Evolutionary conservation across 306 rosid genomes (phyloP), one percentile per base, ranked within the genome.

Genomic region (Cucumis hystrix): DNA sequence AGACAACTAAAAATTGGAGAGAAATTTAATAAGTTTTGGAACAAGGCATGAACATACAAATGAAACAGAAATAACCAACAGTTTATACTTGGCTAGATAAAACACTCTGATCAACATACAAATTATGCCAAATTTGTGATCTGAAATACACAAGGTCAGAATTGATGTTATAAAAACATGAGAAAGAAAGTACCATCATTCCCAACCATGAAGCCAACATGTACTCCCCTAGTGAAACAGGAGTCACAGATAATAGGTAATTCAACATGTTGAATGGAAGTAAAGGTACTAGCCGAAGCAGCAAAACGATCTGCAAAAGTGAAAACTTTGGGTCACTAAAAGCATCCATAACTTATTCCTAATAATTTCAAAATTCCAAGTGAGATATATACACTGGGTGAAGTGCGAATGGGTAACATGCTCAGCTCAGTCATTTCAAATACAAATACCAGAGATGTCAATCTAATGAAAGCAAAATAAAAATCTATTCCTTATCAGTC

Each of bases 161-260:
- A 52, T 73, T 6, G 40, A 52, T 73, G 47, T 73, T 18, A 52
- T 52, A 73, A 76, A 43, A 28, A 45, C 2, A 49, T 15, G 37
- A 40, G 51, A 51, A 63, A 77, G 83, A 62, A 49, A 41, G 28
- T 78, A 87, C 93, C 92, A 89, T 87, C 86, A 86, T 87, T 76
- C 89, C 93, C 75, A 87, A 78, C 90, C 91, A 91, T 54, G 84
- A 77, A 71, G 88, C 86, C 80, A 91, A 74, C 85, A 86, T 60
- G 71, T 87, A 82, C 45, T 87, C 87, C 75, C 85, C 86, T 69
- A 87, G 51, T 60, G 51, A 72, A 43, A 83, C 86, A 68, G 92
- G 86, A 82, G 86, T 77, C 78, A 88, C 89, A 18, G 86, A 82
- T 43, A 82, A 77, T 71, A 87, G 86, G 83, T 87, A 82, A 82